phyloP scores from a whole-genome alignment of 108 stramenopile species.

The Nannochloropsis gaditana region DNA sequence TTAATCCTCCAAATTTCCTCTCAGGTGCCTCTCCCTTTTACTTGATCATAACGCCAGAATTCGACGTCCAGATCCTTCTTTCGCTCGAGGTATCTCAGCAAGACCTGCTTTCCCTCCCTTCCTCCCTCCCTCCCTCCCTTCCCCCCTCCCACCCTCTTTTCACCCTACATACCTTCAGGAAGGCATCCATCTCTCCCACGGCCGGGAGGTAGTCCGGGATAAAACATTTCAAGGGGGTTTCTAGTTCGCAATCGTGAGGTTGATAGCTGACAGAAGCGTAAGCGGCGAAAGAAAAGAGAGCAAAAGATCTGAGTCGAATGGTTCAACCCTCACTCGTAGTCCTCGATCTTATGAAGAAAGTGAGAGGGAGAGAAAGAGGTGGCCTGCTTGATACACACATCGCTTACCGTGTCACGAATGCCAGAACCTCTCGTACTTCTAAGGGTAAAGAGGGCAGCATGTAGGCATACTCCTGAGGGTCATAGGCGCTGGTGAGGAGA shows the following conservation, averaged over 20 bases:
- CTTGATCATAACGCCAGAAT: background rate
- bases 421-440: background rate
- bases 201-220: slow-evolving; percentile 74
- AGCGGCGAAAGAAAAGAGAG: background rate
- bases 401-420: background rate
- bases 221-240: slow-evolving; percentile 67
- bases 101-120: background rate
- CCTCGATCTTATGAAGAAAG: too few species aligned
- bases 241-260: slow-evolving; percentile 66
- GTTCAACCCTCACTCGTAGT: too few species aligned
- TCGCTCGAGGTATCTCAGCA: background rate
- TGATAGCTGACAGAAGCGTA: slow-evolving; percentile 51
- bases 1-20: background rate
- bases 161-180: slow-evolving; percentile 57
- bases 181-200: slow-evolving; percentile 74
- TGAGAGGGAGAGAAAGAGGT: too few species aligned
- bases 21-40: background rate
- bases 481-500: slow-evolving; percentile 1
- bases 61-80: background rate
- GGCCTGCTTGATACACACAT: too few species aligned
- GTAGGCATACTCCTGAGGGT: background rate
- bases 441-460: slow-evolving; percentile 7
- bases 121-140: background rate
- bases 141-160: background rate
- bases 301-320: background rate